Base-by-base conservation (phyloP, 208 protist species). In the Trichomonas gallinae region DNA sequence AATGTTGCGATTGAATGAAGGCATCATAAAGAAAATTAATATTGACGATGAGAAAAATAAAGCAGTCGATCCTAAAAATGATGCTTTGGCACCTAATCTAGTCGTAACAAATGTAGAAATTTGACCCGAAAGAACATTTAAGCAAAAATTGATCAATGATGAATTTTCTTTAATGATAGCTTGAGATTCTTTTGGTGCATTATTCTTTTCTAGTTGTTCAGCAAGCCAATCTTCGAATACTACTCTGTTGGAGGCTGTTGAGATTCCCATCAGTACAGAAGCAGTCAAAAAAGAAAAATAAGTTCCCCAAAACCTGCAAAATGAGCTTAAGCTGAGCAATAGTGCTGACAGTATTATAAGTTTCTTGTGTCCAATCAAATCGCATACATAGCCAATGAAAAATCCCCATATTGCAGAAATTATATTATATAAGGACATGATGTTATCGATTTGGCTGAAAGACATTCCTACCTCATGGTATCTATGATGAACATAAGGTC, bases 201-300 rank as follows among this genome's bases (percentile, higher is more conserved):
- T 44, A 2, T 34, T 34, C 10, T 93, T n/a, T 36, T 93, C 40
- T 0, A 93, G 44, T 38, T 44, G 17, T 38, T 17, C 17, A 34
- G 44, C 45, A 38, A 93, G 87, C 87, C 87, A 93, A 36, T 93
- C 87, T 15, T 93, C 87, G 46, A 93, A 93, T 38, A 93, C 87
- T 8, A 93, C 87, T 51, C 44, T 34, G 31, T 93, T 93, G 8
- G 87, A 93, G 13, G 87, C 44, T 49, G 87, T 93, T 10, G 87
- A 93, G 17, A 93, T 26, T 4, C 87, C 87, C 87, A 93, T 93
- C 9, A 93, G 17, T 21, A 38, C 44, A 11, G 87, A 93, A 11
- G 87, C 9, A 36, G 51, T 1, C 0, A 93, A 23, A 93, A 93
- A 93, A 10, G 0, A 26, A 6, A 23, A 34, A 93, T 48, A 93